Evolutionary conservation across 1,284 basidiomycete genomes (phyloP).

Genomic region (Rhodofomes roseus): DNA sequence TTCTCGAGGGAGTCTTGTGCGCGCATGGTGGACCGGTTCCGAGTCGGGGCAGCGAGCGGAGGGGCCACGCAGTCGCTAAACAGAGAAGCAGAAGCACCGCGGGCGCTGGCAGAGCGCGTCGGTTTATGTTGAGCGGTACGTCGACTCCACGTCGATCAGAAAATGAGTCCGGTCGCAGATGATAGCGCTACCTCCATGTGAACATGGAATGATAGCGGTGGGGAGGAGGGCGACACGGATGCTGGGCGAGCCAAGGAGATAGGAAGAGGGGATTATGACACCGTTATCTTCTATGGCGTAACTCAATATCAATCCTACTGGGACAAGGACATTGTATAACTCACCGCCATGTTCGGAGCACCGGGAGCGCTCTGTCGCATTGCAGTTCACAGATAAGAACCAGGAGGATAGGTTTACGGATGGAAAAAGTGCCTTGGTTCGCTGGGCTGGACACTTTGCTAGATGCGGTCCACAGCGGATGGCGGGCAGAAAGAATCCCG

Average conservation of each 20-base stretch:
- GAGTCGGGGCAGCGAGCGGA: background rate
- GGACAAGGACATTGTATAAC: too few species aligned
- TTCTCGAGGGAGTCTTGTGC: slow-evolving; percentile 2
- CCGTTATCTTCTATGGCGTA: background rate
- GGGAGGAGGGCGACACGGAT: background rate
- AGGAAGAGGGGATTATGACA: background rate
- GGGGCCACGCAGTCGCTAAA: background rate
- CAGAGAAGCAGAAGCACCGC: background rate
- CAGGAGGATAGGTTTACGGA: too few species aligned
- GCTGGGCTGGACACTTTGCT: too few species aligned
- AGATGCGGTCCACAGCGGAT: too few species aligned
- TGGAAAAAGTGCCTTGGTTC: too few species aligned
- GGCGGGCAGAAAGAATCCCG: too few species aligned
- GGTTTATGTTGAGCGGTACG: background rate
- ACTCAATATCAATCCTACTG: background rate
- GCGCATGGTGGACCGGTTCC: background rate
- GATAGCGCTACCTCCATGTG: background rate
- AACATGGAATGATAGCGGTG: background rate
- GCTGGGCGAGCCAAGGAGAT: background rate
- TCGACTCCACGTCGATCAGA: background rate
- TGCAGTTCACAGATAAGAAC: too few species aligned
- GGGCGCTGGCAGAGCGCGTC: background rate
- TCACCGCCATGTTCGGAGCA: too few species aligned
- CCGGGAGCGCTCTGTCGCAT: too few species aligned
- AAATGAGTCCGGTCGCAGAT: background rate